Evolutionary conservation across 306 rosid genomes (phyloP).

Genomic region (Crotalaria pallida): DNA sequence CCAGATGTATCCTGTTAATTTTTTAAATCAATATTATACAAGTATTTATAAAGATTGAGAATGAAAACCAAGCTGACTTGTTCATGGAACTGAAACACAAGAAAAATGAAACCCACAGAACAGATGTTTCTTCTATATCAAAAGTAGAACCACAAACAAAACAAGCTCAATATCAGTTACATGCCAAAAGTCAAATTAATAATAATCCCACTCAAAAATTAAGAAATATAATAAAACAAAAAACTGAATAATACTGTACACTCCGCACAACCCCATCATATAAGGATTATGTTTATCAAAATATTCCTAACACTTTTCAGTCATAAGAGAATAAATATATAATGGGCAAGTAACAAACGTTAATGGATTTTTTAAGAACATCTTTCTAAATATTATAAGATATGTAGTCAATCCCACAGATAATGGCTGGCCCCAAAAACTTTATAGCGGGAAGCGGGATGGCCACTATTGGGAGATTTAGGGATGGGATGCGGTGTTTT

Average conservation of each 20-base stretch:
- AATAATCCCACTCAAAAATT: background rate
- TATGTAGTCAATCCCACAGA: too few relatives aligned
- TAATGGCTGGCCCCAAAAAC: too few relatives aligned
- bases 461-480: too few relatives aligned
- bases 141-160: background rate
- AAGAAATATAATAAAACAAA: background rate
- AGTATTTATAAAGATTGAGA: background rate
- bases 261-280: background rate
- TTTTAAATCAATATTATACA: background rate
- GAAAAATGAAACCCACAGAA: background rate
- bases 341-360: background rate
- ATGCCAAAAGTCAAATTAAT: background rate
- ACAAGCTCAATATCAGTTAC: background rate
- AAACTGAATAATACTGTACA: background rate
- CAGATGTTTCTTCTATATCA: background rate
- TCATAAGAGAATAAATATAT: too few relatives aligned
- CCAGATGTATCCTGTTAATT: conserved; percentile 67
- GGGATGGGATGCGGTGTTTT: too few relatives aligned
- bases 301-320: too few relatives aligned
- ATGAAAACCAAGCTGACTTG: background rate
- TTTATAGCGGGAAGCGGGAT: too few relatives aligned
- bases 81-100: background rate
- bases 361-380: background rate
- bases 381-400: background rate
- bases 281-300: background rate